A percentile compares a stretch with the other conserved stretches of the same genome.
These are phyloP conservation scores for Pythium phragmitis DNA, from an alignment of 352 stramenopile species.

Conservation along the genomic window DNA sequence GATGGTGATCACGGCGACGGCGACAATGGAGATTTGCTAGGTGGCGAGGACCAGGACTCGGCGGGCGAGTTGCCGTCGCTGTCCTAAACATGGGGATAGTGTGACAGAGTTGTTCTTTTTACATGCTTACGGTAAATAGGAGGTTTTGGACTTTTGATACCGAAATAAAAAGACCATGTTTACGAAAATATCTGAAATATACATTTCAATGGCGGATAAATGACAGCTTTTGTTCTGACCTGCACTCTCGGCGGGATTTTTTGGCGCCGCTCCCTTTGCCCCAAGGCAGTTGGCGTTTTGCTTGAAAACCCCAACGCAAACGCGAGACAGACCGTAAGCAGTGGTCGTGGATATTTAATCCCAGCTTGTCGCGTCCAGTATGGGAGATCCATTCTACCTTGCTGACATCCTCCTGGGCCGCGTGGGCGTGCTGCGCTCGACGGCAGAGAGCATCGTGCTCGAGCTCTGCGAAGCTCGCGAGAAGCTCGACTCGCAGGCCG, in stretches of 20 bases:
- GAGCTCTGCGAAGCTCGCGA: conserved; percentile 72
- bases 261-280: conserved; percentile 14
- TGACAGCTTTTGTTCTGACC: conserved; percentile 18
- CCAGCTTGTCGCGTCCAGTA: conserved; percentile 22
- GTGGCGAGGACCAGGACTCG: conserved; percentile 36
- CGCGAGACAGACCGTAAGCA: conserved; percentile 5
- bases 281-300: conserved; percentile 21
- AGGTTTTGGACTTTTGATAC: conserved; percentile 4
- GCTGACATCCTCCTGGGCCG: conserved; percentile 82
- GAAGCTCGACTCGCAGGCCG: conserved; percentile 52
- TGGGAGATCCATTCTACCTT: conserved; percentile 88
- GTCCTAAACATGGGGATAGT: conserved; percentile 9
- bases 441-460: conserved; percentile 82
- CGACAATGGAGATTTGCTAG: conserved; percentile 21
- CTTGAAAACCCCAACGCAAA: conserved; percentile 19
- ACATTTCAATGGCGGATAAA: conserved; percentile 7
- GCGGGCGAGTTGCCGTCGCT: conserved; percentile 18
- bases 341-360: conserved; percentile 10
- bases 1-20: conserved; percentile 21
- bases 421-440: conserved; percentile 81
- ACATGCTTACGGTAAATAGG: conserved; percentile 13
- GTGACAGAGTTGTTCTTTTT: conserved; percentile 7
- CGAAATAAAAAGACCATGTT: neutral
- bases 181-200: conserved; percentile 5
- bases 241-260: conserved; percentile 12